Base-by-base conservation (phyloP, 352 stramenopile species). In the Phytophthora sp. region DNA sequence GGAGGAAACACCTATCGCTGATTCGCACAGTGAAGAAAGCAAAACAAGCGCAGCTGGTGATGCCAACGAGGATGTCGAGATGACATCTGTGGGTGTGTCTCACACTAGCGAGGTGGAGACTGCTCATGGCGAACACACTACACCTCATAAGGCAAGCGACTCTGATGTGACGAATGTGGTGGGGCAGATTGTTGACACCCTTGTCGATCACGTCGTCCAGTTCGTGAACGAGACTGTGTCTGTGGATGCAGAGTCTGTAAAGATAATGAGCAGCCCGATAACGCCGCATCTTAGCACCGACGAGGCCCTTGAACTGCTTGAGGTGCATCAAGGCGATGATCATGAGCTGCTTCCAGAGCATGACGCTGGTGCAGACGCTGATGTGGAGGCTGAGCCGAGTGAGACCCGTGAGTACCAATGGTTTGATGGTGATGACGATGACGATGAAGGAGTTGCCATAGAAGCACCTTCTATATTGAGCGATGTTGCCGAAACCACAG, bases 381-480 rank as follows among this genome's bases (percentile, higher is more conserved):
- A 60, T 39, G 41, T 54, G 4, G 44, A 72, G 35, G 20, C 18
- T 10, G 52, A 62, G 27, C 39, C 32, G 32, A 56, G n/a, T 24
- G 54, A 35, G 7, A 61, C 42, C 11, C 26, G 12, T 21, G 55
- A 73, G 26, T 73, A 76, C 28, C 72, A 80, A 31, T 80, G 72
- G 72, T 80, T 80, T 67, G 68, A 73, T 20, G 70, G 54, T 15
- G 62, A 74, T 24, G 72, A 77, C 1, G 50, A 68, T 3, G 61
- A 77, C 1, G 64, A 76, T 1, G 59, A 69, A 6, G 56, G 38
- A 13, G 44, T 48, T 26, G 45, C 65, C 24, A 39, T 68, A 6
- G 35, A 61, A 39, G n/a, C 43, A 2, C 49, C 62, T 1, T 59
- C 58, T 10, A 45, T 60, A 10, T 13, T 75, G 13, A 46, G 72